Evolutionary conservation across 169 alveolate genomes (phyloP), one percentile per base, ranked within the genome.

Genomic region (Plasmodium falciparum): DNA sequence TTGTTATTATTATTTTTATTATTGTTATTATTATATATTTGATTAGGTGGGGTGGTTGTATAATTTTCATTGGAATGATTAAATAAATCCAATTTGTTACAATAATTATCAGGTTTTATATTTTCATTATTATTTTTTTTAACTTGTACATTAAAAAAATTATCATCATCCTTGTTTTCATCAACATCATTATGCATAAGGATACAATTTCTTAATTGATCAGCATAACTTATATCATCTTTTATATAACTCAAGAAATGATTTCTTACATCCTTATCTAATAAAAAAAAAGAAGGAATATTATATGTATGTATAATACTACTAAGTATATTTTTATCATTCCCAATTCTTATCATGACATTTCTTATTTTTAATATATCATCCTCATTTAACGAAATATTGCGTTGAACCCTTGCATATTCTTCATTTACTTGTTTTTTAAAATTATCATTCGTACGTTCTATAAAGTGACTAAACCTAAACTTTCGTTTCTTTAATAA

Each of bases 281-380:
- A 17, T 39, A 78, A 17, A 66, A 78, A 78, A 50, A 78, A 78
- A 13, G 58, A 22, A 17, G 89, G 89, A 43, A 78, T 66, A 39
- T 66, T 78, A 59, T 58, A 78, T 7, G 59, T 20, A 22, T 58
- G 89, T 13, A 66, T 39, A 78, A 78, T 26, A 8, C 63, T 69
- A 54, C 49, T 54, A 65, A 65, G 24, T 20, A 78, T 39, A n/a
- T 50, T 59, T 43, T 78, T 58, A 43, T 65, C 61, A 50, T 66
- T 78, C 67, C 33, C 47, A 22, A 78, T 59, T 58, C 39, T 56
- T 52, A 78, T 78, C 56, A 78, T 24, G 12, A 66, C 2, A 58
- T 78, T 78, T 66, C 89, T 78, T 66, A 52, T 78, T 66, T 78
- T 78, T 29, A 65, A 59, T 56, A 66, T 12, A 24, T 78, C 89